phyloP scores from a whole-genome alignment of 331 rosid genomes.

The Erythrophleum ivorense region DNA sequence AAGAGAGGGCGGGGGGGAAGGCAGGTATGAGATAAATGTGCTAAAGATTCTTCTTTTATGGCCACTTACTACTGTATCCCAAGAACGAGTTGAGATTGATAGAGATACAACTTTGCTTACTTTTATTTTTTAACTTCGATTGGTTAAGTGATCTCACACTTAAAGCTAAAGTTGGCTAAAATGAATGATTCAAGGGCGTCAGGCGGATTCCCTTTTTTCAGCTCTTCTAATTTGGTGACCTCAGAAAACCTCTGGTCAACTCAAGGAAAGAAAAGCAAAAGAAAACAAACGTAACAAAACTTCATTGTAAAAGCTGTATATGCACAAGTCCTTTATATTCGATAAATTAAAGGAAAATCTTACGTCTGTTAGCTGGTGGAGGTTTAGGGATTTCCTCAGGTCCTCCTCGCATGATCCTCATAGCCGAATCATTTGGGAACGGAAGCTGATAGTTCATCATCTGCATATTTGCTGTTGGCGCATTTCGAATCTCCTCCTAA shows the following conservation, averaged over 20 bases:
- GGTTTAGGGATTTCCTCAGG: slow-evolving; percentile 74
- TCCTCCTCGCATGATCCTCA: slow-evolving; percentile 56
- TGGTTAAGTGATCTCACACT: slow-evolving; percentile 35
- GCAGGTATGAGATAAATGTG: slow-evolving; percentile 47
- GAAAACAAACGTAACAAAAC: neutral
- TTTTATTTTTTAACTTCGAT: slow-evolving; percentile 41
- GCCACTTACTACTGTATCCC: slow-evolving; percentile 34
- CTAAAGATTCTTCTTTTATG: slow-evolving; percentile 53
- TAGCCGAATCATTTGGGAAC: slow-evolving; percentile 51
- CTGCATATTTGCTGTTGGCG: slow-evolving; percentile 58
- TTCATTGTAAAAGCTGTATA: neutral
- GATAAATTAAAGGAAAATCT: slow-evolving; percentile 31
- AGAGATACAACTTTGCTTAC: slow-evolving; percentile 38
- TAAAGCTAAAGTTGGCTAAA: slow-evolving; percentile 43
- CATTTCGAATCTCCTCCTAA: slow-evolving; percentile 80
- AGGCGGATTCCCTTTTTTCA: slow-evolving; percentile 37
- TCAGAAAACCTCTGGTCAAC: slow-evolving; percentile 44
- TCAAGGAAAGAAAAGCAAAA: neutral
- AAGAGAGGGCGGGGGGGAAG: slow-evolving; percentile 35
- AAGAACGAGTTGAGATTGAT: slow-evolving; percentile 44
- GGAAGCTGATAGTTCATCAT: slow-evolving; percentile 60
- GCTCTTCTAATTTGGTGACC: slow-evolving; percentile 32
- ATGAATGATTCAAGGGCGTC: slow-evolving; percentile 31
- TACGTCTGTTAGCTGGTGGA: slow-evolving; percentile 73
- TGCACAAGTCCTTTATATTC: neutral